Evolutionary conservation across 2,329 filamentous ascomycete species (phyloP), one percentile per base, ranked within the genome.

Genomic region (Fusarium clavum): DNA sequence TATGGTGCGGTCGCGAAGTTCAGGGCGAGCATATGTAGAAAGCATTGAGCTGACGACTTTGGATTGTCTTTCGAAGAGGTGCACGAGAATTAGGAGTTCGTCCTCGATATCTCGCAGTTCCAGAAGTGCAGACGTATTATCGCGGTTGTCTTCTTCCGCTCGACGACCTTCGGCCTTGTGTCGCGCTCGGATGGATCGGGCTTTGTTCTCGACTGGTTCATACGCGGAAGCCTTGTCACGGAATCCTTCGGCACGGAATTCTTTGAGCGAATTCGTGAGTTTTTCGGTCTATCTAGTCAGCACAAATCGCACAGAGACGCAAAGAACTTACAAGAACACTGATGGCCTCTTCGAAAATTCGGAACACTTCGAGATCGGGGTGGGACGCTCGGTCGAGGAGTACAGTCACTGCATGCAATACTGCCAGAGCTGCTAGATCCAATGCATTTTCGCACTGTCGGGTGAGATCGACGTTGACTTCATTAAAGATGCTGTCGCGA

Each of bases 281-380:
- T 86, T 83, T 73, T 91, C 89, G 2, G 86, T 89, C 86, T 90
- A 64, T 18, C 7, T 6, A 8, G 24, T 54, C 16, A 27, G 30
- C 3, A 27, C 2, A 8, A 10, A 3, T 9, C 16, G 0, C 3
- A 8, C 3, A 4, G 8, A 3, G 1, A 9, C 0, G 5, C 6
- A 5, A 20, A 6, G 2, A 9, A 11, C 80, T 47, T 75, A 90
- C 88, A 67, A 91, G 73, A 24, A 90, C 86, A 14, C 88, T 89
- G 32, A 91, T 88, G 8, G 88, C 89, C 65, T 91, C 89, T 69
- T 90, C 88, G 48, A 91, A 91, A 2, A 91, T 88, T 3, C 88
- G 84, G 61, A 91, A 89, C 0, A 91, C 82, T 62, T 91, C 87
- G 1, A 91, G 79, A 48, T 91, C 87, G 0, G 85, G 86, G 70